Conservation (phyloP, 2,329 filamentous ascomycete genomes). For the Hypoxylon sp. region DNA sequence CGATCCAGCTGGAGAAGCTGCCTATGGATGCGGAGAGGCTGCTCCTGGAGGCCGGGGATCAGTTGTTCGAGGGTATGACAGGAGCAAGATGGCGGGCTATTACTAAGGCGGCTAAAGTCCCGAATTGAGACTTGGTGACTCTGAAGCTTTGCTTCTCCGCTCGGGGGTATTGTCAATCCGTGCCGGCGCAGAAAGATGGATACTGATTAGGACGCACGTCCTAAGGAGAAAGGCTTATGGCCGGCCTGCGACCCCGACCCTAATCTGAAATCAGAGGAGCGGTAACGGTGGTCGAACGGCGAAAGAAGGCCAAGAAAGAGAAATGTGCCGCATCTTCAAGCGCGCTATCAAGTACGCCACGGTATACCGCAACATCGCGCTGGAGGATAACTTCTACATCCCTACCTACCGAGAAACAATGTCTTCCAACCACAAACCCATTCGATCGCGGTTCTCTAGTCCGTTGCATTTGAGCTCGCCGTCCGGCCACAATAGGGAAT, state of each 20-base stretch:
- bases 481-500: conserved; percentile 44
- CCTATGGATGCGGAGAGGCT: conserved; percentile 63
- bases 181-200: background rate
- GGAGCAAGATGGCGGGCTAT: conserved; percentile 6
- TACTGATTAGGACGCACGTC: background rate
- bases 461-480: conserved; percentile 58
- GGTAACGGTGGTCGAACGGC: background rate
- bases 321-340: conserved; percentile 99
- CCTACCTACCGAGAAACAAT: too few species aligned
- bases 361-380: conserved; percentile 98
- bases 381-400: background rate
- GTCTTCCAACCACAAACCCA: conserved; percentile 46
- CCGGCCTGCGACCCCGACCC: background rate
- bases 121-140: background rate
- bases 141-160: background rate
- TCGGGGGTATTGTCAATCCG: background rate
- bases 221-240: background rate
- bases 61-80: conserved; percentile 46
- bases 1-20: conserved; percentile 64
- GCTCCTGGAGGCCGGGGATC: conserved; percentile 58
- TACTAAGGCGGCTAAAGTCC: background rate
- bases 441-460: conserved; percentile 68
- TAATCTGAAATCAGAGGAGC: background rate
- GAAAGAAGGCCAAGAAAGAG: conserved; percentile 88
- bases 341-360: conserved; percentile 99